These are phyloP conservation scores for Cercospora beticola DNA, from an alignment of 2,329 filamentous ascomycete genomes.

Conservation along the genomic window DNA sequence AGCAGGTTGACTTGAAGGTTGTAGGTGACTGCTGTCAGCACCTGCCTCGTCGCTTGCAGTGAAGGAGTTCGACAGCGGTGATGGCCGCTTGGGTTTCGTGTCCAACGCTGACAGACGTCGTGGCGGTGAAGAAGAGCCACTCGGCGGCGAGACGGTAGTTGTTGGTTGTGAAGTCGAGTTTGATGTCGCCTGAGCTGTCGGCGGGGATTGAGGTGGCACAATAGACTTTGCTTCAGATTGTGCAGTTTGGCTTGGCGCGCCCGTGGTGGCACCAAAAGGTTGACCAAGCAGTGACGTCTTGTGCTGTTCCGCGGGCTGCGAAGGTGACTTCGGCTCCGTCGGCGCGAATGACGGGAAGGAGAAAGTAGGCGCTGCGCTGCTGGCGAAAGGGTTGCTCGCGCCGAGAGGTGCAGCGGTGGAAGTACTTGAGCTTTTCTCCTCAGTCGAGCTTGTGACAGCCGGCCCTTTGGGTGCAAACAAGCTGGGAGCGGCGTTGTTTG, in stretches of 20 bases:
- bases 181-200: constrained; percentile 14
- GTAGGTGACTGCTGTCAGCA: not conserved
- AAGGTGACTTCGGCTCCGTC: not conserved
- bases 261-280: constrained; percentile 9
- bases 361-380: constrained; percentile 5
- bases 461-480: constrained; percentile 9
- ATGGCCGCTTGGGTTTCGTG: constrained; percentile 36
- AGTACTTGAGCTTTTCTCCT: not conserved
- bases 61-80: constrained; percentile 37
- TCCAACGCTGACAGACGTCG: constrained; percentile 20
- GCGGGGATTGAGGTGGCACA: constrained; percentile 16
- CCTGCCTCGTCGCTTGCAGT: constrained; percentile 22
- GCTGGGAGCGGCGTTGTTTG: not conserved
- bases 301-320: not conserved
- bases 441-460: not conserved
- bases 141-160: constrained; percentile 8
- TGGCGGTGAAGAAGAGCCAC: constrained; percentile 23
- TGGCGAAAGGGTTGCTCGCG: constrained; percentile 8
- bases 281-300: constrained; percentile 2
- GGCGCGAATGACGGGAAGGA: not conserved
- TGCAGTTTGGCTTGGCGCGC: constrained; percentile 17
- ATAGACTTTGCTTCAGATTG: constrained; percentile 26
- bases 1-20: constrained; percentile 1
- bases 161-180: constrained; percentile 10
- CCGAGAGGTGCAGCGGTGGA: not conserved